Evolutionary conservation across 257 asterid genomes (phyloP), one percentile per base, ranked within the genome.

Genomic region (Knoxia roxburghii): DNA sequence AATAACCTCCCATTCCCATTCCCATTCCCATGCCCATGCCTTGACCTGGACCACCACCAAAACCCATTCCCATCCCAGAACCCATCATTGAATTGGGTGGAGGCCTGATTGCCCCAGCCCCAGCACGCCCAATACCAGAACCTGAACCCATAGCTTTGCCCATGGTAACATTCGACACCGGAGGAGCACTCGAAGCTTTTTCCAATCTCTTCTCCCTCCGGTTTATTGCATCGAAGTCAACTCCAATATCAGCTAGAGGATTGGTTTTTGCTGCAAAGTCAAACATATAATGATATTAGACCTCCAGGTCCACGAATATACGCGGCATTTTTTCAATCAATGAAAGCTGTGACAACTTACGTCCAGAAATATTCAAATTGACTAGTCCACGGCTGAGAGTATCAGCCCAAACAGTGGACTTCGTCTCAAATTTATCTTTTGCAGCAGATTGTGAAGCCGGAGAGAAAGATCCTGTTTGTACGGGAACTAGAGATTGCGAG

Each of bases 101-200:
- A 43, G 97, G 85, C 83, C 96, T 82, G 40, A 87, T 76, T 65
- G 73, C 83, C 73, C 83, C 75, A 0, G 91, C 93, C 77, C 96
- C 96, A 73, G 88, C 89, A 48, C 91, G 90, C 39, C 96, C 99
- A 49, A 88, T 71, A 50, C 99, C 99, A 66, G 97, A 85, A 77
- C 99, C 97, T 23, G 91, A 81, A 55, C 99, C 99, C 99, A 94
- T 94, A 48, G 98, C 98, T 81, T 90, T 88, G 56, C 99, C 99
- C 98, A 94, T 90, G 65, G 78, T 83, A 45, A 90, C 65, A 10
- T 87, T 94, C 29, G 99, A 90, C 53, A 84, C 81, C 40, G 68
- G 83, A 5, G 89, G 45, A 49, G 86, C 40, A 15, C 87, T 73
- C 5, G 89, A 73, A 63, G 96, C 96, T 74, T 90, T 90, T 72